A percentile compares a stretch with the other conserved stretches of the same genome.
Conservation (phyloP, 176 grass and related monocot genomes). For the Miscanthus lutarioriparius region DNA sequence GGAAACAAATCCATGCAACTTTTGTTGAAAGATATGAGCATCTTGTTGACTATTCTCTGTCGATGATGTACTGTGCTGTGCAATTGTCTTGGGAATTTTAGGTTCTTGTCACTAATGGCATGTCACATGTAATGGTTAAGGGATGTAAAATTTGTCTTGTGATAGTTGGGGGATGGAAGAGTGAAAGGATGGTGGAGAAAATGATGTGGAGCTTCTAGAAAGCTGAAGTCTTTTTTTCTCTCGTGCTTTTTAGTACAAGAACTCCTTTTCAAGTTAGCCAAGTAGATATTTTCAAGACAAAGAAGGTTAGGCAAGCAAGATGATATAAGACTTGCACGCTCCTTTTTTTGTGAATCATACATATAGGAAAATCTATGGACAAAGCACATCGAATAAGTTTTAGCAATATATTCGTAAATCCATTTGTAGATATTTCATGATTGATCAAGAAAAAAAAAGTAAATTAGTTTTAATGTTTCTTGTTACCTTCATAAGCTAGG, state of each 20-base stretch:
- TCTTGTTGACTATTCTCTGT: not conserved
- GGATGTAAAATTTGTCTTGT: not conserved
- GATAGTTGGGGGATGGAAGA: not conserved
- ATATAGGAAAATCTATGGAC: not conserved
- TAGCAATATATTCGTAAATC: not conserved
- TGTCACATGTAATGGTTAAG: not conserved
- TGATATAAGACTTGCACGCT: not conserved
- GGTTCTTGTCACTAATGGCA: not conserved
- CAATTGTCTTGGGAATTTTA: not conserved
- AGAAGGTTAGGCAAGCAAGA: not conserved
- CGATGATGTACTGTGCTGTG: not conserved
- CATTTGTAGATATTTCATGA: not conserved
- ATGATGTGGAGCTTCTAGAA: not conserved
- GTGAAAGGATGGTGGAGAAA: not conserved
- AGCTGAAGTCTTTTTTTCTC: not conserved
- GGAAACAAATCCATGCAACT: not conserved
- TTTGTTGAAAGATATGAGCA: constrained; percentile 26
- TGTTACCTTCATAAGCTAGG: not conserved
- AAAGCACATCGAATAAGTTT: not conserved
- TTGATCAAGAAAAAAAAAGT: not conserved
- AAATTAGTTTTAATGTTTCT: not conserved
- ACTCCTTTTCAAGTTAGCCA: constrained; percentile 15
- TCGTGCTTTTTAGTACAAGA: not conserved
- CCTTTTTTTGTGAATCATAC: not conserved
- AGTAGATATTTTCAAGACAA: not conserved